Evolutionary conservation across 2,329 filamentous ascomycete species (phyloP), one percentile per base, ranked within the genome.

Genomic region (Monascus ruber): DNA sequence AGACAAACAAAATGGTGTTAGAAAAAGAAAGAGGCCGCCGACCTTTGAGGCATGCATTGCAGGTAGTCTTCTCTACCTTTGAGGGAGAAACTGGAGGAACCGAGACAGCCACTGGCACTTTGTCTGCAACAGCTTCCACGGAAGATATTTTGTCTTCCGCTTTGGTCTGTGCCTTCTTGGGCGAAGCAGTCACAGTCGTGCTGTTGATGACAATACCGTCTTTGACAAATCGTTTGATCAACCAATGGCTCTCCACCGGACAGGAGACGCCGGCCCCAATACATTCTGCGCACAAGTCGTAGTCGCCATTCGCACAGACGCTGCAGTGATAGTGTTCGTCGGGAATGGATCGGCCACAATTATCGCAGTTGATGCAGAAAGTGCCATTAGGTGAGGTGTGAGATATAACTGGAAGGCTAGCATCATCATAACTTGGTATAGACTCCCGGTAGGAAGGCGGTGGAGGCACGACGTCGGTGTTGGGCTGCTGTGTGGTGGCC

Each of bases 301-400:
- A 98, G 61, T 98, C 91, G 32, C 89, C 91, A 41, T 83, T 77
- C 47, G 96, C 86, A 58, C 91, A 98, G 42, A 83, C 85, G 48
- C 84, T 84, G 71, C 93, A 98, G 66, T 98, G 91, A 63, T 85
- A 98, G 64, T 98, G 89, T 37, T 79, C 76, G 51, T 86, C 79
- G 26, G 81, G 76, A 53, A 95, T 86, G 33, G 79, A 76, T 44
- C 70, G 71, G 49, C 86, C 82, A 64, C 91, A 98, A 59, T 77
- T 75, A 68, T 98, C 96, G 76, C 91, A 98, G 70, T 85, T 94
- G 34, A 98, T 87, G 8, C 84, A 83, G 64, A 88, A 94, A 35
- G 74, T 66, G 40, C 55, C 56, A 29, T 47, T 48, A 37, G 56
- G 50, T 34, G 58, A 62, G 35, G 51, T 49, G 47, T 54, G 59